A percentile compares a stretch with the other conserved stretches of the same genome.
phyloP scores from a whole-genome alignment of 108 stramenopile species.

The Skeletonema grethae region DNA sequence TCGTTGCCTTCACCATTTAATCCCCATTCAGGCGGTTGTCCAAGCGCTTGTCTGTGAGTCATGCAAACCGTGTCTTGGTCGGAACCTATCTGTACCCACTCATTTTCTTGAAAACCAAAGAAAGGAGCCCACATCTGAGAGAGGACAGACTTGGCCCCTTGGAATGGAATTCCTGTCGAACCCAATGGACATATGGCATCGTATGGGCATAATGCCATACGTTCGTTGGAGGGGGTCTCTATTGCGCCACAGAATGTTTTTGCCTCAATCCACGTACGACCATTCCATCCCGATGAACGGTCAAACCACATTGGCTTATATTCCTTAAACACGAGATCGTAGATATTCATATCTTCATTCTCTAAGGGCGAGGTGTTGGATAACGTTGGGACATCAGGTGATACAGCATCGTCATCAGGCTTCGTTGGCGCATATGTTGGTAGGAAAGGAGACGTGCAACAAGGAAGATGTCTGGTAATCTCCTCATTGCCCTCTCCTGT shows the following conservation, averaged over 20 bases:
- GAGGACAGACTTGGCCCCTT: conserved; percentile 14
- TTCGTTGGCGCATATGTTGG: not conserved
- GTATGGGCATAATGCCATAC: not conserved
- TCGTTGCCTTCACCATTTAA: conserved; percentile 20
- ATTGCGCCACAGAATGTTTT: conserved; percentile 16
- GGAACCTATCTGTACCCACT: conserved; percentile 22
- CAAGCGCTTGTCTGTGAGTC: too few relatives aligned
- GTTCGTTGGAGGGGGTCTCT: not conserved
- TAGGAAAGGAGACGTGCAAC: conserved; percentile 1
- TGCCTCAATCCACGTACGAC: conserved; percentile 10
- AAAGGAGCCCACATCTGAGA: conserved; percentile 22
- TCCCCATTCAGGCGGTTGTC: conserved; percentile 13
- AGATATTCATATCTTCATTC: too few relatives aligned
- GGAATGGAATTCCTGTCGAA: not conserved
- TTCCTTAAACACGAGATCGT: not conserved
- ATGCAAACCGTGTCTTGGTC: too few relatives aligned
- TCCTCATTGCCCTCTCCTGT: conserved; percentile 33
- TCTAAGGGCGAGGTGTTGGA: not conserved
- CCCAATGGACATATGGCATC: conserved; percentile 22
- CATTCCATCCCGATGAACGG: conserved; percentile 19
- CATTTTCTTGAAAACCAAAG: conserved; percentile 8
- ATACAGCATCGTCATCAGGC: not conserved
- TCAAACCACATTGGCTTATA: conserved; percentile 6
- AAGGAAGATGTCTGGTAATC: conserved; percentile 28
- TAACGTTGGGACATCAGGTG: not conserved